These are phyloP conservation scores for Lodderomyces beijingensis DNA, from an alignment of 1,139 yeast genomes.

Conservation along the genomic window DNA sequence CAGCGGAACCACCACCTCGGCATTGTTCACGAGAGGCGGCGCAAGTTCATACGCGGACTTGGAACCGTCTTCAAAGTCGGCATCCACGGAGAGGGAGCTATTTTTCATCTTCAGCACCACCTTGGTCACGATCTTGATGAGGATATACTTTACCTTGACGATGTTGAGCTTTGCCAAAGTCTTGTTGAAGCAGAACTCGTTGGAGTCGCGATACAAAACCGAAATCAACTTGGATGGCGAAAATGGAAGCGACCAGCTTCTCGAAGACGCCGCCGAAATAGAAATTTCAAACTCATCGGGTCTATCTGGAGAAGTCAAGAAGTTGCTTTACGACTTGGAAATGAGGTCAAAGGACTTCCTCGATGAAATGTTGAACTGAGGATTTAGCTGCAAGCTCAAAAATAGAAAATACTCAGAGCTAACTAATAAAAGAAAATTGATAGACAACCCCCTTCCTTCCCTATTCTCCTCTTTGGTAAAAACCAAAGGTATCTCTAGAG, in stretches of 20 bases:
- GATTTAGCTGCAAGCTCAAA: conserved; percentile 13
- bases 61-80: conserved; percentile 48
- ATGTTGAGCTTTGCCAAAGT: conserved; percentile 56
- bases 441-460: too few relatives aligned
- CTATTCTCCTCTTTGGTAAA: too few relatives aligned
- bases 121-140: conserved; percentile 44
- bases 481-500: too few relatives aligned
- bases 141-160: conserved; percentile 66
- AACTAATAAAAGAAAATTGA: too few relatives aligned
- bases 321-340: conserved; percentile 26
- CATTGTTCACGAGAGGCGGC: conserved; percentile 6
- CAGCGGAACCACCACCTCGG: conserved; percentile 6
- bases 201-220: conserved; percentile 19
- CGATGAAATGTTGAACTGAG: conserved; percentile 14
- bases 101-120: conserved; percentile 61
- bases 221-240: conserved; percentile 6
- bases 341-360: conserved; percentile 27
- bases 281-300: conserved; percentile 21
- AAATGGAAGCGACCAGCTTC: conserved; percentile 4
- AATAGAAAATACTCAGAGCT: too few relatives aligned
- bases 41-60: conserved; percentile 9
- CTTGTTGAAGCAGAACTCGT: conserved; percentile 32
- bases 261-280: conserved; percentile 23
- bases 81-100: conserved; percentile 67
- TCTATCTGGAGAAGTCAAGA: conserved; percentile 19